phyloP scores from a whole-genome alignment of 2,329 filamentous ascomycete genomes.

The Penicillium hordei region DNA sequence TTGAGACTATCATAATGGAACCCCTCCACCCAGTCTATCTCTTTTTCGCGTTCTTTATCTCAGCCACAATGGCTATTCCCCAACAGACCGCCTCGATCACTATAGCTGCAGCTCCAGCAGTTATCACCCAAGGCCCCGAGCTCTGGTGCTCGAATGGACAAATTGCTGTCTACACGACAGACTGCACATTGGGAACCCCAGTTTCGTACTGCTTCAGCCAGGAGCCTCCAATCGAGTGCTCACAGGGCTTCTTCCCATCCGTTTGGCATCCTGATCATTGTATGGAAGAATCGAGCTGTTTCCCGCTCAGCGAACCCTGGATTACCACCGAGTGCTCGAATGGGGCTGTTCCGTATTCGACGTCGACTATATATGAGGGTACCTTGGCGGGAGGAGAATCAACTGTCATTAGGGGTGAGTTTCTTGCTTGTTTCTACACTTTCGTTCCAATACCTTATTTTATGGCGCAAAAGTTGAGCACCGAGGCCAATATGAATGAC shows the following conservation, averaged over 20 bases:
- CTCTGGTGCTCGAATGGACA: conserved; percentile 22
- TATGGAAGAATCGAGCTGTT: conserved; percentile 24
- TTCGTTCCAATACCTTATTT: not conserved
- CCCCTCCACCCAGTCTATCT: not conserved
- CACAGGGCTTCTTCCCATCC: conserved; percentile 23
- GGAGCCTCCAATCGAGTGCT: conserved; percentile 20
- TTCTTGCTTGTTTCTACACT: too few relatives aligned
- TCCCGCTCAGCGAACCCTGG: conserved; percentile 23
- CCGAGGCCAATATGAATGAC: not conserved
- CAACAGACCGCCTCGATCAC: conserved; percentile 5
- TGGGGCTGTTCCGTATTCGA: conserved; percentile 23
- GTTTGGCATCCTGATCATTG: conserved; percentile 30
- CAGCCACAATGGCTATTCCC: conserved; percentile 11
- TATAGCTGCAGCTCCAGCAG: conserved; percentile 3
- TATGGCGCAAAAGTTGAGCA: not conserved
- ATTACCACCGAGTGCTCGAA: conserved; percentile 28
- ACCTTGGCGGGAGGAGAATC: conserved; percentile 19
- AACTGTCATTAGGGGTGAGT: conserved; percentile 23
- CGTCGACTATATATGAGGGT: conserved; percentile 23
- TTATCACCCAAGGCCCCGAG: conserved; percentile 14
- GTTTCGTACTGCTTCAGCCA: conserved; percentile 25
- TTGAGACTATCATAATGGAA: not conserved
- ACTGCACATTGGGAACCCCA: conserved; percentile 28
- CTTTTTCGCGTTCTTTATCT: not conserved
- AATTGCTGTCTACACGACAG: conserved; percentile 26